Evolutionary conservation across 352 stramenopile genomes (phyloP).

Genomic region (Discostella stelligera): DNA sequence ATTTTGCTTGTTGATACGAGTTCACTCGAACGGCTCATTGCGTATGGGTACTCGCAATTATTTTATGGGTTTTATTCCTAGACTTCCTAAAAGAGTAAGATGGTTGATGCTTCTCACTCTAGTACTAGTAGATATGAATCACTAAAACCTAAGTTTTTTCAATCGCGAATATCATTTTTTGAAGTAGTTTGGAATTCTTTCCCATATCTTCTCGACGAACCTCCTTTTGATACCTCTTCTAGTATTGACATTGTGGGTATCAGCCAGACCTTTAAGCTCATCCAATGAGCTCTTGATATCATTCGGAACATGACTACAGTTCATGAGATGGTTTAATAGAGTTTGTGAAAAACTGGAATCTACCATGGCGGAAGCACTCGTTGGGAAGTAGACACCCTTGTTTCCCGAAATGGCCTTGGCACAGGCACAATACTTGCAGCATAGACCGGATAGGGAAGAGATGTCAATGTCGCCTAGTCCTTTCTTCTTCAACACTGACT

Average conservation of each 20-base stretch:
- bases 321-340: conserved; percentile 60
- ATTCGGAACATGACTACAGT: conserved; percentile 50
- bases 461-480: conserved; percentile 57
- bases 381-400: conserved; percentile 63
- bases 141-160: no score
- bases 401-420: conserved; percentile 15
- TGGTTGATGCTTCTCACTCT: no score
- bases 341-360: conserved; percentile 72
- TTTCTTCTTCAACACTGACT: conserved; percentile 45
- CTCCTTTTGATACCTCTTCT: conserved; percentile 53
- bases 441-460: conserved; percentile 55
- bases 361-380: conserved; percentile 33
- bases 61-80: no score
- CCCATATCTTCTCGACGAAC: conserved; percentile 58
- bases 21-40: no score
- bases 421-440: conserved; percentile 60
- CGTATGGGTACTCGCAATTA: no score
- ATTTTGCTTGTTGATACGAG: neutral
- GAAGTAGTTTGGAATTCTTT: conserved; percentile 20
- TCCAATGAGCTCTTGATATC: conserved; percentile 45
- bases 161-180: neutral
- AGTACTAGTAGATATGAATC: no score
- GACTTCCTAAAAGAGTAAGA: no score
- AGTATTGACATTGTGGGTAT: conserved; percentile 25
- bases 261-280: conserved; percentile 32